phyloP scores from a whole-genome alignment of 2,329 filamentous ascomycete genomes.

The Alternaria ventricosa region DNA sequence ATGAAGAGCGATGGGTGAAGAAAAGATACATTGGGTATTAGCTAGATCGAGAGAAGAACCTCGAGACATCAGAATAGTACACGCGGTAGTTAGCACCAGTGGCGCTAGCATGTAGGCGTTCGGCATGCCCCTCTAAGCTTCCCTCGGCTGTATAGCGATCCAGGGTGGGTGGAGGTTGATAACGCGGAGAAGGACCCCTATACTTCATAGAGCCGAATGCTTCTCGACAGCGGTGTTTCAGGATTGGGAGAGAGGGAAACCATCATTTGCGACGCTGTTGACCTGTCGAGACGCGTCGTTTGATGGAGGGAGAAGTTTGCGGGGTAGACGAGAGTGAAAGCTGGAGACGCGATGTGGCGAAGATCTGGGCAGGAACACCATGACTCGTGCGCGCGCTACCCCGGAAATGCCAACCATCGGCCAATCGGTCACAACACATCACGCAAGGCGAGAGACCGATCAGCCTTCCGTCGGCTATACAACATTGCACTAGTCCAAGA shows the following conservation, averaged over 20 bases:
- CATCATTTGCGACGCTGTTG: background rate
- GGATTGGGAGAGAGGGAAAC: background rate
- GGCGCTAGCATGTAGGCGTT: background rate
- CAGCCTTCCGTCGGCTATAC: background rate
- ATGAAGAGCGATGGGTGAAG: background rate
- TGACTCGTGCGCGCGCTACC: background rate
- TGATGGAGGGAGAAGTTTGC: background rate
- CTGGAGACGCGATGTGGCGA: background rate
- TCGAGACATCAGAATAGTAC: background rate
- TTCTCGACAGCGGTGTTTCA: background rate
- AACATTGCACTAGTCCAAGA: background rate
- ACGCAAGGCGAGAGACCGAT: background rate
- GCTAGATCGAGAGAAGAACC: background rate
- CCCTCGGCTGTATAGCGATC: background rate
- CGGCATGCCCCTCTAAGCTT: background rate
- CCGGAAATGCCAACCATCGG: background rate
- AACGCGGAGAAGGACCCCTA: background rate
- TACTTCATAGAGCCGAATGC: background rate
- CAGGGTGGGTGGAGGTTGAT: background rate
- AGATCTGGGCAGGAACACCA: background rate
- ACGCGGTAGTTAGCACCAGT: background rate
- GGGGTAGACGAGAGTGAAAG: constrained; percentile 1
- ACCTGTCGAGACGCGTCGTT: background rate
- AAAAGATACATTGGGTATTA: background rate
- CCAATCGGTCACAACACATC: background rate